These are phyloP conservation scores for Stachybotrys echinatus DNA, from an alignment of 2,329 filamentous ascomycete genomes.

Conservation along the genomic window DNA sequence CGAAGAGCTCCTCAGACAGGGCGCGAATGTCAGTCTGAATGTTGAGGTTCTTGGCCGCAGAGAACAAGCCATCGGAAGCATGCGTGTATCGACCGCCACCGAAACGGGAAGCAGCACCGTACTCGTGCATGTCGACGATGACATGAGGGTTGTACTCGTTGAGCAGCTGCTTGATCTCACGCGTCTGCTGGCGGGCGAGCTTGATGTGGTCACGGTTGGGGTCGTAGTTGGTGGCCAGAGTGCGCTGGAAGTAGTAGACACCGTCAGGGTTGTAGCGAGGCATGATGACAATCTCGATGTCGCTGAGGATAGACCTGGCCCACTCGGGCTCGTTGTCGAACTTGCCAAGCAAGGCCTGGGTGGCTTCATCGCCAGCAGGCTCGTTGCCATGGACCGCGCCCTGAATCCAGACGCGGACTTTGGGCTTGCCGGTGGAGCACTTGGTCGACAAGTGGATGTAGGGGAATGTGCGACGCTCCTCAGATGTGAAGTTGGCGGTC, in stretches of 20 bases:
- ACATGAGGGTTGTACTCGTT: conserved; percentile 21
- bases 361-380: conserved; percentile 22
- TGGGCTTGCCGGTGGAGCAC: conserved; percentile 4
- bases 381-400: conserved; percentile 27
- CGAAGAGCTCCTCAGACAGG: conserved; percentile 21
- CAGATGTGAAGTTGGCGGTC: conserved; percentile 11
- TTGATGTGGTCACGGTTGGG: conserved; percentile 27
- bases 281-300: conserved; percentile 21
- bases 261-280: conserved; percentile 28
- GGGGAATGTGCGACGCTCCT: conserved; percentile 10
- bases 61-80: conserved; percentile 22
- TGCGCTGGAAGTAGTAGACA: conserved; percentile 25
- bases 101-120: conserved; percentile 10
- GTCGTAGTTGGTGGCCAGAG: conserved; percentile 20
- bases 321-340: conserved; percentile 20
- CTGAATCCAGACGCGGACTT: conserved; percentile 24
- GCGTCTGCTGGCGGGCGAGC: conserved; percentile 23
- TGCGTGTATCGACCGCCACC: conserved; percentile 16
- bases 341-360: conserved; percentile 22
- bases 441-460: conserved; percentile 9
- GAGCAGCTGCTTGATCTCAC: conserved; percentile 20
- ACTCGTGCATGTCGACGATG: conserved; percentile 27
- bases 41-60: conserved; percentile 26
- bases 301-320: conserved; percentile 18
- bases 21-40: conserved; percentile 22